Evolutionary conservation across 768 basidiomycete species (phyloP), one percentile per base, ranked within the genome.

Genomic region (Leccinum fibrillosum): DNA sequence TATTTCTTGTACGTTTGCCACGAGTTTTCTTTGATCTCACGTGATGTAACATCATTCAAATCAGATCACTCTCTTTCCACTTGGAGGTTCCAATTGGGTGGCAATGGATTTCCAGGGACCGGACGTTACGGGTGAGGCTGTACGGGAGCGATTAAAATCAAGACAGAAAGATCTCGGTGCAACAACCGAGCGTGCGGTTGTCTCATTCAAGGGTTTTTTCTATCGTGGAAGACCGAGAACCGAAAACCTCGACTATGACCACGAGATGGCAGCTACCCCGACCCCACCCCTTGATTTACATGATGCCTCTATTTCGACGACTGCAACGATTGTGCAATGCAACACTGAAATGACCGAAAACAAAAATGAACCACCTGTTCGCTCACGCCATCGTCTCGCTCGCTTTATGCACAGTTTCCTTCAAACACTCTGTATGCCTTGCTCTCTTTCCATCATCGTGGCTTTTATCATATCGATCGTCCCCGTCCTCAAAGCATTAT

Each of bases 21-120:
- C 21, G 7, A 28, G 10, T 35, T 42, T 21, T 21, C 17, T 7
- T 15, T 21, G 5, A 1, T 35, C 17, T 9, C 5, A 21, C 9
- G 11, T 44, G 52, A 47, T 19, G 23, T 25, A 52, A 15, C 21
- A 5, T 48, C 15, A 28, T 23, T 13, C 51, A 5, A 2, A 2
- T 5, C 5, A 88, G 86, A 63, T 89, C 13, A 85, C 85, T 0
- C 74, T 90, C 15, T 90, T 89, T 65, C 83, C 88, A 0, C 65
- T 82, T 34, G 88, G 89, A 15, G 85, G 79, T 2, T 75, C 78
- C 58, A 76, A 75, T 4, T 75, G 79, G 62, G 72, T 90, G 25
- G 75, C 77, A 19, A 80, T 80, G 76, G 89, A 92, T 66, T 90
- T 81, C 61, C 74, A 73, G 13, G 87, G 86, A 0, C 83, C 86